phyloP scores from a whole-genome alignment of 2,329 filamentous ascomycete genomes.

The Penicillium glabrum region DNA sequence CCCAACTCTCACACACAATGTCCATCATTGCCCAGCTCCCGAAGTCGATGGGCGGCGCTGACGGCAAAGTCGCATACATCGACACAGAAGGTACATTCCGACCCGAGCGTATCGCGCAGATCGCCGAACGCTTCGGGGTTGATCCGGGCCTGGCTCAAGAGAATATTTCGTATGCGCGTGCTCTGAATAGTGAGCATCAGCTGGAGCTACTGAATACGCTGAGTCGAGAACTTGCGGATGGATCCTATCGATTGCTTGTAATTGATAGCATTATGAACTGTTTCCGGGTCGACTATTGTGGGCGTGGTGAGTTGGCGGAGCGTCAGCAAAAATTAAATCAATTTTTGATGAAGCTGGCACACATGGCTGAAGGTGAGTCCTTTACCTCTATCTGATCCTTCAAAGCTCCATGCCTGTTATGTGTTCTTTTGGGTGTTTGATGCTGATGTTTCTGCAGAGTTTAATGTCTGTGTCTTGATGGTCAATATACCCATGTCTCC shows the following conservation, averaged over 20 bases:
- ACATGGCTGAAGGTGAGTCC: constrained; percentile 61
- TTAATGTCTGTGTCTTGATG: constrained; percentile 66
- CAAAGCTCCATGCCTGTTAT: not conserved
- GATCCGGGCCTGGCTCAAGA: constrained; percentile 62
- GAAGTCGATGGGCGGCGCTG: constrained; percentile 62
- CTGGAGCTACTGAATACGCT: constrained; percentile 63
- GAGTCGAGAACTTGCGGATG: constrained; percentile 60
- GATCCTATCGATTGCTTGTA: constrained; percentile 65
- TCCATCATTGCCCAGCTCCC: constrained; percentile 61
- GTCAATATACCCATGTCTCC: constrained; percentile 32
- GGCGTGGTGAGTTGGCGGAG: constrained; percentile 66
- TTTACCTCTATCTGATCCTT: not conserved
- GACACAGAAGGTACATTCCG: constrained; percentile 67
- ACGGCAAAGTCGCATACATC: constrained; percentile 69
- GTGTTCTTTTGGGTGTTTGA: not conserved
- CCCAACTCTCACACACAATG: constrained; percentile 68
- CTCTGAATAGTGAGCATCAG: constrained; percentile 66
- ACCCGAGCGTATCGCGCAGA: constrained; percentile 66
- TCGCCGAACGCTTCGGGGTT: constrained; percentile 64
- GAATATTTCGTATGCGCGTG: constrained; percentile 66
- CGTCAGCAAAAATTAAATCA: constrained; percentile 67
- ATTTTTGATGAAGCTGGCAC: constrained; percentile 62
- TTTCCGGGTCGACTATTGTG: constrained; percentile 66
- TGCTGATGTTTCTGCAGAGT: constrained; percentile 48
- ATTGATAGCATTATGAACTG: constrained; percentile 71